phyloP scores from a whole-genome alignment of 495 filamentous ascomycete genomes.

The Penicillium macrosclerotiorum region DNA sequence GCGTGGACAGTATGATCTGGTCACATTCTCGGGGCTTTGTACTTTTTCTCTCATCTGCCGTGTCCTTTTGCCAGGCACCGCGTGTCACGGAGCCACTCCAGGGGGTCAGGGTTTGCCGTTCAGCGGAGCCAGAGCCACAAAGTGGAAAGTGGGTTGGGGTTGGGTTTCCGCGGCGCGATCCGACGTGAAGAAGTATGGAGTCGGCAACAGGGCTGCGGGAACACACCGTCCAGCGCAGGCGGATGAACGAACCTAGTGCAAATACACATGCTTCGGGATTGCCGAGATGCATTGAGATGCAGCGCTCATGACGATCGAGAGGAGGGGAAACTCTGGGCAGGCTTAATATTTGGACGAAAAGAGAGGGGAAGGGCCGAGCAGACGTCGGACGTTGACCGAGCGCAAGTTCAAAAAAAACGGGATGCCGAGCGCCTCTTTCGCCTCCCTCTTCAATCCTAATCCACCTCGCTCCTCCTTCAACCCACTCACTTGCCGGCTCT shows the following conservation, averaged over 20 bases:
- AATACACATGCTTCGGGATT: background rate
- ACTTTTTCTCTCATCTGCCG: background rate
- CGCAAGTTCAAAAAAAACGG: slow-evolving; percentile 1
- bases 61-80: background rate
- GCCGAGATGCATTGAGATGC: background rate
- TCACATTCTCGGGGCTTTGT: background rate
- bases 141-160: slow-evolving; percentile 10
- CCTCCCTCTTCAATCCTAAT: background rate
- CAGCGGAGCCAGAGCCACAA: slow-evolving; percentile 16
- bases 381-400: slow-evolving; percentile 17
- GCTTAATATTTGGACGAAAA: background rate
- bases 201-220: background rate
- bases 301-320: background rate
- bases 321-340: background rate
- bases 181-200: slow-evolving; percentile 19
- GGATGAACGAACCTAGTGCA: background rate
- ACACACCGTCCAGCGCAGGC: background rate
- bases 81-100: background rate
- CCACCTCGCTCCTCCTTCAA: slow-evolving; percentile 2
- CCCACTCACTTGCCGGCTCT: slow-evolving; percentile 11
- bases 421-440: slow-evolving; percentile 8
- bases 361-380: background rate
- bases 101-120: slow-evolving; percentile 3
- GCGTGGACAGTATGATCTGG: background rate
- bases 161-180: slow-evolving; percentile 10